Evolutionary conservation across 2,329 filamentous ascomycete genomes (phyloP).

Genomic region (Elsinoe fawcettii): DNA sequence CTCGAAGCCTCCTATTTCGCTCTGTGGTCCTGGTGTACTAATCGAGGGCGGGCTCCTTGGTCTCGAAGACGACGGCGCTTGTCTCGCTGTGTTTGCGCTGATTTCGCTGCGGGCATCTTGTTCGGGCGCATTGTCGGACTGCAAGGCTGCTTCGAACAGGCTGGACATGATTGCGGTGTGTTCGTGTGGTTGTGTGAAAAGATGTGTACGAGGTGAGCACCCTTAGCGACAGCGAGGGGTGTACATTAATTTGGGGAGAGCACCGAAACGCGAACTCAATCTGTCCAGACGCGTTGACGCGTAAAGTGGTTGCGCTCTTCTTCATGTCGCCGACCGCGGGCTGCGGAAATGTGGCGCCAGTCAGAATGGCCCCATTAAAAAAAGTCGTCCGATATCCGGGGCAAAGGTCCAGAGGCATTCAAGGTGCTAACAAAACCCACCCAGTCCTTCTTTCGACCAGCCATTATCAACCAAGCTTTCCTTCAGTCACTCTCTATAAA

Average conservation of each 20-base stretch:
- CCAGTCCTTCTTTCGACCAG: not conserved
- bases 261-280: not conserved
- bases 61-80: conserved; percentile 45
- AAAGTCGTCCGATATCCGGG: conserved; percentile 14
- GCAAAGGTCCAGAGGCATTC: not conserved
- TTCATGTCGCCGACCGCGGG: not conserved
- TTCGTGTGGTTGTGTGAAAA: not conserved
- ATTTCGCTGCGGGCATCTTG: conserved; percentile 34
- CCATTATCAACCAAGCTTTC: not conserved
- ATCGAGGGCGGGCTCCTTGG: conserved; percentile 47
- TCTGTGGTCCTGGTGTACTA: conserved; percentile 43
- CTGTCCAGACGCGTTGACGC: conserved; percentile 7
- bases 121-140: conserved; percentile 37
- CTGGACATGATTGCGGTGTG: conserved; percentile 40
- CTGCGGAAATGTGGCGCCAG: not conserved
- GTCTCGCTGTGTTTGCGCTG: conserved; percentile 22
- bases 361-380: not conserved
- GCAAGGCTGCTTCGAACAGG: conserved; percentile 42
- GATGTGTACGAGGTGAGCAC: not conserved
- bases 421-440: not conserved
- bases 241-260: not conserved
- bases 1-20: conserved; percentile 52
- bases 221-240: conserved; percentile 5
- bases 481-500: conserved; percentile 1
- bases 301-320: conserved; percentile 14